Evolutionary conservation across 345 rosid genomes (phyloP).

Genomic region (Pugionium cornutum): DNA sequence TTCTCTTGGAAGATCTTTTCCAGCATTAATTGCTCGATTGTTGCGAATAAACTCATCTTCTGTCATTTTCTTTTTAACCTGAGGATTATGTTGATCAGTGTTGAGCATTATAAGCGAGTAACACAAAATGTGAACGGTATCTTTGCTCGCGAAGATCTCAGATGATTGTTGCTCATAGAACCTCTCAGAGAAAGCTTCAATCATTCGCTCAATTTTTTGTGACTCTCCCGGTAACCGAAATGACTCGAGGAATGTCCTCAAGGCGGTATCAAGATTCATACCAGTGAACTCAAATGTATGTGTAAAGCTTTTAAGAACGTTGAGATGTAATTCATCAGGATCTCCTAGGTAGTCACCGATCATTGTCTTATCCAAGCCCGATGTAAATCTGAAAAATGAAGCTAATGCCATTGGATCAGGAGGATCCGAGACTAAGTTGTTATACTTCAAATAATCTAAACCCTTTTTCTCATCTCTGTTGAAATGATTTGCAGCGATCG

Average conservation of each 20-base stretch:
- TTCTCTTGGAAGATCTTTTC: conserved; percentile 87
- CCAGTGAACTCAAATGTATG: conserved; percentile 70
- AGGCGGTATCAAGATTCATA: conserved; percentile 80
- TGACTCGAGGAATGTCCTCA: conserved; percentile 72
- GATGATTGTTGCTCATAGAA: conserved; percentile 70
- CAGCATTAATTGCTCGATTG: conserved; percentile 81
- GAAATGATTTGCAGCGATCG: conserved; percentile 74
- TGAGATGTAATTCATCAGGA: conserved; percentile 73
- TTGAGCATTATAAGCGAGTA: conserved; percentile 96
- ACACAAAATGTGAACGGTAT: conserved; percentile 68
- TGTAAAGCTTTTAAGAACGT: conserved; percentile 76
- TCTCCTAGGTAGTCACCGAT: conserved; percentile 93
- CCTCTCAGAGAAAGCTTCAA: conserved; percentile 77
- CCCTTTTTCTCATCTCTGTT: conserved; percentile 84
- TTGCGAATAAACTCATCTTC: conserved; percentile 93
- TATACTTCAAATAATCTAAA: conserved; percentile 68
- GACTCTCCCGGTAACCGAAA: conserved; percentile 92
- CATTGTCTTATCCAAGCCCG: conserved; percentile 65
- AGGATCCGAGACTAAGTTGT: conserved; percentile 62
- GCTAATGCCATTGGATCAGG: conserved; percentile 67
- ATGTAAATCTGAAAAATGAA: conserved; percentile 69
- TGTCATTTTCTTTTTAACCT: conserved; percentile 92
- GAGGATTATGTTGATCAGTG: conserved; percentile 91
- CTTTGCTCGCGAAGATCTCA: conserved; percentile 71
- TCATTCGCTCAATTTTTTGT: conserved; percentile 80